Base-by-base conservation (phyloP, 345 rosid genomes). In the Aquilaria sinensis region DNA sequence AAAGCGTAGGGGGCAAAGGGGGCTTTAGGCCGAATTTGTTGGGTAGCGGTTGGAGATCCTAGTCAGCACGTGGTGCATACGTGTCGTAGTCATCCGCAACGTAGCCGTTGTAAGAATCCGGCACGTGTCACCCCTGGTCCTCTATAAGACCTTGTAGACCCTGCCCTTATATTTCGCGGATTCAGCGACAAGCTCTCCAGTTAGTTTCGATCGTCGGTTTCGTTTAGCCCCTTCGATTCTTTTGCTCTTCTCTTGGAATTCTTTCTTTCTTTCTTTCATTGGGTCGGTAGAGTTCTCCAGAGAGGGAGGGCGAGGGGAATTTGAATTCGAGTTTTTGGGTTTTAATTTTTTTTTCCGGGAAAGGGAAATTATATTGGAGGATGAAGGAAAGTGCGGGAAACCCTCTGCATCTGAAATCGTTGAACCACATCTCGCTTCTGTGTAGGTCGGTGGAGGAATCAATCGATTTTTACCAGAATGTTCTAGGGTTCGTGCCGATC, bases 391-490 rank as follows among this genome's bases (percentile, higher is more conserved):
- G 23, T 51, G 32, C 52, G 11, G 77, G 63, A 64, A 93, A 87
- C 70, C 98, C 98, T 51, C 81, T 93, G 8, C 81, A 79, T 57
- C 85, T 93, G 31, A 86, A 76, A 79, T 87, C 97, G 5, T 62
- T 93, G 77, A 90, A 93, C 70, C 98, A 93, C 71, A 77, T 92
- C 2, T 93, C 98, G 0, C 75, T 85, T 41, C 72, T 87, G 0
- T 90, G 96, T 67, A 62, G 83, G 71, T 90, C 94, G 43, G 69
- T 90, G 0, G 83, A 84, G 47, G 78, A 83, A 63, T 90, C 98
- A 67, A 71, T 90, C 10, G 60, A 71, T 63, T 93, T 93, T 72
- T 90, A 93, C 56, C 94, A 80, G 48, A 62, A 82, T 48, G 71
- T 87, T 61, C 88, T 92, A 61, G 98, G 98, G 1, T 92, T 92